Evolutionary conservation across 2,329 filamentous ascomycete genomes (phyloP).

Genomic region (Corinectria fuckeliana): DNA sequence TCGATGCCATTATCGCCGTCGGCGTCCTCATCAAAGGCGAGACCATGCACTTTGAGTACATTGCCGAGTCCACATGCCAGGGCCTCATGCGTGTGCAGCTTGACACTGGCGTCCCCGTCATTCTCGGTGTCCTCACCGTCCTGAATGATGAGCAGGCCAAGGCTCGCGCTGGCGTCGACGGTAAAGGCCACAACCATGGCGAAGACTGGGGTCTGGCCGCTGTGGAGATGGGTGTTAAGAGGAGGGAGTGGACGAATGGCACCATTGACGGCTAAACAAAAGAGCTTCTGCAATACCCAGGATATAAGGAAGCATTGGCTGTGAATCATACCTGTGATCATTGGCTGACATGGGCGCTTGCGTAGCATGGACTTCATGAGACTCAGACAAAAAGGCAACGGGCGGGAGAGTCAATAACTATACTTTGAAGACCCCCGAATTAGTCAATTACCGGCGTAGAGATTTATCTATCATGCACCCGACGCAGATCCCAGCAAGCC

Average conservation of each 20-base stretch:
- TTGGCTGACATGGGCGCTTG: neutral
- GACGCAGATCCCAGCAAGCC: conserved; percentile 33
- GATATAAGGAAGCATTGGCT: neutral
- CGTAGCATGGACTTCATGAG: conserved; percentile 1
- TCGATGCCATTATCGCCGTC: conserved; percentile 94
- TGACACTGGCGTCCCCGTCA: conserved; percentile 85
- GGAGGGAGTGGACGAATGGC: conserved; percentile 81
- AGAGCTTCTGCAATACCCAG: neutral
- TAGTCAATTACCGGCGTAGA: conserved; percentile 41
- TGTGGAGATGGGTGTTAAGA: conserved; percentile 91
- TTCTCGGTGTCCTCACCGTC: conserved; percentile 92
- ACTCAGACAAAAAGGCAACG: conserved; percentile 9
- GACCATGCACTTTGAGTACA: conserved; percentile 99
- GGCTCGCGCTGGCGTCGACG: conserved; percentile 78
- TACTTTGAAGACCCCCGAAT: conserved; percentile 32
- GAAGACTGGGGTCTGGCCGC: conserved; percentile 95
- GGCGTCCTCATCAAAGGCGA: conserved; percentile 98
- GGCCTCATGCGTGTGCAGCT: conserved; percentile 94
- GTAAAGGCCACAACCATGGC: conserved; percentile 83
- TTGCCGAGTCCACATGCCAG: conserved; percentile 87
- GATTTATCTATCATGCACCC: conserved; percentile 42
- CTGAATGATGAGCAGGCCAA: conserved; percentile 87
- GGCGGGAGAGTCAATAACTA: conserved; percentile 7
- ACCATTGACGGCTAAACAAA: conserved; percentile 53
- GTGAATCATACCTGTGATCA: no score